Base-by-base conservation (phyloP, 2,329 filamentous ascomycete species). In the Neocucurbitaria cava region DNA sequence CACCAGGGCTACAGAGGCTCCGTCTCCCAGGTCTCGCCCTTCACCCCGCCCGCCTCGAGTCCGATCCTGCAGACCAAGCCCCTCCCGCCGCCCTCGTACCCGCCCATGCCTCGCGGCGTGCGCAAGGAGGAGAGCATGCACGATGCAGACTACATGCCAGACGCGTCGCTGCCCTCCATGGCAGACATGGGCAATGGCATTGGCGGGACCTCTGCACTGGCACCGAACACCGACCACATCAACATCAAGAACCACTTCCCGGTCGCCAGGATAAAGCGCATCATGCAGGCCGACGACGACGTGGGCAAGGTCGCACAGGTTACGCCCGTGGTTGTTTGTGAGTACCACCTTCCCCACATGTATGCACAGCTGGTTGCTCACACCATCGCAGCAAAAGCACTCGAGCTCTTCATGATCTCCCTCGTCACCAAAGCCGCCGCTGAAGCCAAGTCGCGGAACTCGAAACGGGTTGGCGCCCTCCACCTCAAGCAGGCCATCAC, bases 221-320 rank as follows among this genome's bases (percentile, higher is more conserved):
- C 47, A 3, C 56, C 62, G 15, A 65, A 59, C 49, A 63, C 64
- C 20, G 77, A 87, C 78, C 75, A 85, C 76, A 78, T 96, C 78
- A 76, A 92, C 39, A 92, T 99, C 66, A 91, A 87, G 77, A 98
- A 94, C 30, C 97, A 97, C 70, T 99, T 99, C 70, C 95, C 95
- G 1, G 96, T 96, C 28, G 95, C 95, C 13, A 86, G 95, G 58
- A 99, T 99, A 81, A 99, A 99, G 83, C 88, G 95, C 46, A 98
- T 99, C 70, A 98, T 99, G 95, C 95, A 99, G 78, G 94, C 94
- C 10, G 95, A 99, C 71, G 95, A 99, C 72, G 95, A 99, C 74
- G 93, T 99, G 0, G 95, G 95, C 58, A 99, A 99, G 79, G 95
- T 99, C 9, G 93, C 95, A 3, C 95, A 99, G 77, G 95, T 98